Evolutionary conservation across 2,329 filamentous ascomycete genomes (phyloP), one percentile per base, ranked within the genome.

Genomic region (Fusarium nurragi): DNA sequence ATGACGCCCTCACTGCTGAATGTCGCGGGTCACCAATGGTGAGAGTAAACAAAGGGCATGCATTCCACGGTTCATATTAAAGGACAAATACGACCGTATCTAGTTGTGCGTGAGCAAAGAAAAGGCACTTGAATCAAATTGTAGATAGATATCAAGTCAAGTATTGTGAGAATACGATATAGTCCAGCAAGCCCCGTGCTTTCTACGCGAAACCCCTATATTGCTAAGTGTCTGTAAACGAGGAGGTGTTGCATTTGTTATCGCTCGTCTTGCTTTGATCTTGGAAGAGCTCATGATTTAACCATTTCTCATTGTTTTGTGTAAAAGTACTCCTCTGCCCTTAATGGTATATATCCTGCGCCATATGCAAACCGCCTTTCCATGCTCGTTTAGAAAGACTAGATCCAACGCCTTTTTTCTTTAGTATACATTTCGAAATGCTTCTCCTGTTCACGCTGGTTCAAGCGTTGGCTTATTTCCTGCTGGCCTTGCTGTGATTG

Each of bases 401-500:
- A 40, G 45, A 58, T 50, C 34, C 44, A 57, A 68, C 64, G 51
- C 60, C 64, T 52, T 37, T 37, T 38, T 37, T 47, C 37, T 40
- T 47, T 46, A 40, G n/a, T 25, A 56, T 52, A 25, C 49, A 44
- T 34, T 16, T 40, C 22, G 28, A 25, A 13, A 14, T 3, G 13
- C 4, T 10, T 19, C 6, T 18, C 34, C 25, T 23, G 19, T 25
- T 44, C 47, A 12, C 40, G 19, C 34, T 37, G 49, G 26, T 19
- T 18, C 22, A 48, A 48, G 37, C 12, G 18, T 43, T 21, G 28
- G 40, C 21, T 28, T 21, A 11, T 40, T 25, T 38, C 45, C 40
- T 43, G 18, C 25, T 39, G 30, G 26, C 16, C 36, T 26, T 28
- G 19, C 45, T 22, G 32, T 61, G 26, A 14, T 38, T 43, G 18